Conservation (phyloP, 1,284 basidiomycete species). For the Ustilago curta region DNA sequence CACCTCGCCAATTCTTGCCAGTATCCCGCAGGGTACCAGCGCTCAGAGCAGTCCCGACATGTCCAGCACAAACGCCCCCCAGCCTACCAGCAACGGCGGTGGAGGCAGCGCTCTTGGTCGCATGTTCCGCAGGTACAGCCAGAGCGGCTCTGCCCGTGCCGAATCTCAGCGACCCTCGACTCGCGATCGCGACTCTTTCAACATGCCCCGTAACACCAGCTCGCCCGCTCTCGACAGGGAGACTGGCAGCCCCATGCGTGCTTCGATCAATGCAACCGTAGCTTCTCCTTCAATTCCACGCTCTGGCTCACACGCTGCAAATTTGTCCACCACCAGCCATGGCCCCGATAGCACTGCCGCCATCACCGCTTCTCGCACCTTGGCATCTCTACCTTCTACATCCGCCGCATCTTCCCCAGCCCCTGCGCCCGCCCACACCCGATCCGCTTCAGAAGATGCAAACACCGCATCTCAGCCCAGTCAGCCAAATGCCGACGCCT, state of each 20-base stretch:
- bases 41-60: constrained; percentile 10
- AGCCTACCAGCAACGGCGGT: constrained; percentile 3
- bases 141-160: constrained; percentile 28
- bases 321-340: background rate
- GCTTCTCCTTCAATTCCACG: constrained; percentile 21
- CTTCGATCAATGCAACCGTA: constrained; percentile 5
- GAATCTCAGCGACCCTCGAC: constrained; percentile 31
- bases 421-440: background rate
- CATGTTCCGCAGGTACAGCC: constrained; percentile 63
- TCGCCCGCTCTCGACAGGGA: constrained; percentile 29
- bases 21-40: constrained; percentile 4
- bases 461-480: constrained; percentile 5
- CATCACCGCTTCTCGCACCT: constrained; percentile 21
- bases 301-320: constrained; percentile 22
- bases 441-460: constrained; percentile 5
- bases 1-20: constrained; percentile 14
- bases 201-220: constrained; percentile 32
- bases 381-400: constrained; percentile 15
- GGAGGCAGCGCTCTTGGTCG: constrained; percentile 53
- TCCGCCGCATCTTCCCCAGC: constrained; percentile 10
- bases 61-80: constrained; percentile 22
- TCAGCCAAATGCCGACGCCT: background rate
- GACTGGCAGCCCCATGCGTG: constrained; percentile 21
- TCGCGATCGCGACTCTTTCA: constrained; percentile 27
- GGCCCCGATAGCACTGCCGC: constrained; percentile 11